Evolutionary conservation across 139 green algal species (phyloP), one percentile per base, ranked within the genome.

Genomic region (Chlamydomonas urium): DNA sequence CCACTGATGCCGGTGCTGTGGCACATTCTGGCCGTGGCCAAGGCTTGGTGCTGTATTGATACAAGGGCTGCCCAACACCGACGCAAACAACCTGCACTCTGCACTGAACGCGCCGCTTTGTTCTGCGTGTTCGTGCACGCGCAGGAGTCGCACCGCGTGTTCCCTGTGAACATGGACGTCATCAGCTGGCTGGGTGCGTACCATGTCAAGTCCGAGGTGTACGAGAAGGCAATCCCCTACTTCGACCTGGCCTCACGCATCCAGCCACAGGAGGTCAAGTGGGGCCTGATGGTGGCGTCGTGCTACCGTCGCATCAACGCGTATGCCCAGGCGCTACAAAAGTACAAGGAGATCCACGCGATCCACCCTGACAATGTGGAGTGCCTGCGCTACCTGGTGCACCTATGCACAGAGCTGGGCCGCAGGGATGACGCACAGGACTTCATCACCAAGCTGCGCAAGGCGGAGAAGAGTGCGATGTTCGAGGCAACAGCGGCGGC

Each of bases 261-360:
- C 58, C 88, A 97, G 82, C 91, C 91, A 1, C 68, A 83, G 35
- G 89, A 97, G 78, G 87, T 91, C 66, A 96, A 97, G 86, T 97
- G 90, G 90, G 78, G 77, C 45, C 86, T 97, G 36, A 96, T 97
- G 90, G 85, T 82, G 29, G 83, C 83, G 3, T 83, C 74, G 21
- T 88, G 83, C 76, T 82, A 86, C 76, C 80, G 90, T n/a, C 78
- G 89, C 19, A 83, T 88, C 1, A 86, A 86, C 3, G 75, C 77
- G 1, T 85, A 76, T 36, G 60, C 56, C n/a, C 73, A 79, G 38
- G 72, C 68, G 29, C 60, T 63, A 10, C 17, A 14, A 63, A 63
- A 63, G 53, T 85, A 85, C 75, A 85, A 85, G 72, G 73, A 81
- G 58, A 81, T 84, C 65, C 65, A 84, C 60, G 42, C 50, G 24